phyloP scores from a whole-genome alignment of 768 basidiomycete genomes.

The Mycena alexandri region DNA sequence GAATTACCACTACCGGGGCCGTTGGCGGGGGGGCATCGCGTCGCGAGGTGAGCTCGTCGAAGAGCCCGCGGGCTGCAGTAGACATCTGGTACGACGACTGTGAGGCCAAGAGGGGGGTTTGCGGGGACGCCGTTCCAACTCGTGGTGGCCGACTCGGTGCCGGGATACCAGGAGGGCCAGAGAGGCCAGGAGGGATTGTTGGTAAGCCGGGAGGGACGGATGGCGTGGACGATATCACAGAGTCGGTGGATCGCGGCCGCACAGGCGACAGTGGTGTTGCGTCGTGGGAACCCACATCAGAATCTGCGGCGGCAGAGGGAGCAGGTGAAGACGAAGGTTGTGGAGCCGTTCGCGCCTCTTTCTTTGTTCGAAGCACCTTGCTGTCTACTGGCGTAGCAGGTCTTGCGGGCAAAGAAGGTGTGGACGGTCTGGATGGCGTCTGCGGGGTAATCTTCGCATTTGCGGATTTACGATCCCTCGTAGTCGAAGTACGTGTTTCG shows the following conservation, averaged over 20 bases:
- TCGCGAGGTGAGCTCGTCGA: constrained; percentile 86
- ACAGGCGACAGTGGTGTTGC: constrained; percentile 53
- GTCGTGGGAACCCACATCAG: constrained; percentile 65
- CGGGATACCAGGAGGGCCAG: constrained; percentile 72
- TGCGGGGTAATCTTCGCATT: constrained; percentile 60
- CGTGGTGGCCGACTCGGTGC: constrained; percentile 67
- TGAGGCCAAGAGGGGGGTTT: constrained; percentile 64
- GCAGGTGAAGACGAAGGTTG: constrained; percentile 57
- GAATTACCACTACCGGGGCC: constrained; percentile 57
- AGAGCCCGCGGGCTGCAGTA: constrained; percentile 82
- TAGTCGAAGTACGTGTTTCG: constrained; percentile 50
- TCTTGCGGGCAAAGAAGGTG: constrained; percentile 61
- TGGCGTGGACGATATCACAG: constrained; percentile 48
- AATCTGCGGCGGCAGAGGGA: constrained; percentile 63
- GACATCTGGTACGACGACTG: constrained; percentile 88
- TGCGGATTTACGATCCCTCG: constrained; percentile 48
- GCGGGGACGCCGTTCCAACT: constrained; percentile 63
- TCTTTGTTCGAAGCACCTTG: constrained; percentile 55
- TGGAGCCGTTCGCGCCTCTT: constrained; percentile 47
- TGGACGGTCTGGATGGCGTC: constrained; percentile 70
- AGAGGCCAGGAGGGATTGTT: constrained; percentile 49
- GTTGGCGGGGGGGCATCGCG: constrained; percentile 66
- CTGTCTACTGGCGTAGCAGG: constrained; percentile 60
- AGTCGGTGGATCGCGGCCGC: constrained; percentile 57
- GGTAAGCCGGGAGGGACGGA: constrained; percentile 55